Evolutionary conservation across 129 eudicot species (phyloP).

Genomic region (Pulicaria dysenterica): DNA sequence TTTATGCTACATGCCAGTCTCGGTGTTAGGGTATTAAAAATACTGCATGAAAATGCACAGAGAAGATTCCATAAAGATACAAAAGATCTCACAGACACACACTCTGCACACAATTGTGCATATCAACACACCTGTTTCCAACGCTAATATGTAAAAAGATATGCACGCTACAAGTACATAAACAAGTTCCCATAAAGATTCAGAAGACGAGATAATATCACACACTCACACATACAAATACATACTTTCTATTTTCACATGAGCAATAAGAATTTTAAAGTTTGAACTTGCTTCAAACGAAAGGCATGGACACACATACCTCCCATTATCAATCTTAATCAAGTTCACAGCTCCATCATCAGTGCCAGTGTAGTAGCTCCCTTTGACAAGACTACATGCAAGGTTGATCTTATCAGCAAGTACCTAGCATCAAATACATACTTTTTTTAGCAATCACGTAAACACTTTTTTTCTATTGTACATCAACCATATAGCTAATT

Average conservation of each 20-base stretch:
- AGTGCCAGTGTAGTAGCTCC: slow-evolving; percentile 96
- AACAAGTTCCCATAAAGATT: neutral
- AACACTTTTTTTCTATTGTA: slow-evolving; percentile 8
- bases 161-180: slow-evolving; percentile 5
- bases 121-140: slow-evolving; percentile 4
- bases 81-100: no score
- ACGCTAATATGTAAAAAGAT: slow-evolving; percentile 3
- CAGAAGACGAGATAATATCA: neutral
- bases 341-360: slow-evolving; percentile 97
- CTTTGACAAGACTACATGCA: slow-evolving; percentile 94
- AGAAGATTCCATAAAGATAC: no score
- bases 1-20: no score
- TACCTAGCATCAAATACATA: slow-evolving; percentile 50
- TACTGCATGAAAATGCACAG: no score
- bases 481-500: slow-evolving; percentile 4
- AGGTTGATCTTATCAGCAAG: slow-evolving; percentile 94
- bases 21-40: no score
- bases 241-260: slow-evolving; percentile 6
- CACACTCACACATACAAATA: neutral
- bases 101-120: neutral
- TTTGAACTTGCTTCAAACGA: neutral
- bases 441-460: slow-evolving; percentile 6
- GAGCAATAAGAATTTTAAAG: neutral
- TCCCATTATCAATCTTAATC: slow-evolving; percentile 78
- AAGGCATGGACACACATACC: slow-evolving; percentile 47